Evolutionary conservation across 2,329 filamentous ascomycete genomes (phyloP).

Genomic region (Epichloe coenophiala): DNA sequence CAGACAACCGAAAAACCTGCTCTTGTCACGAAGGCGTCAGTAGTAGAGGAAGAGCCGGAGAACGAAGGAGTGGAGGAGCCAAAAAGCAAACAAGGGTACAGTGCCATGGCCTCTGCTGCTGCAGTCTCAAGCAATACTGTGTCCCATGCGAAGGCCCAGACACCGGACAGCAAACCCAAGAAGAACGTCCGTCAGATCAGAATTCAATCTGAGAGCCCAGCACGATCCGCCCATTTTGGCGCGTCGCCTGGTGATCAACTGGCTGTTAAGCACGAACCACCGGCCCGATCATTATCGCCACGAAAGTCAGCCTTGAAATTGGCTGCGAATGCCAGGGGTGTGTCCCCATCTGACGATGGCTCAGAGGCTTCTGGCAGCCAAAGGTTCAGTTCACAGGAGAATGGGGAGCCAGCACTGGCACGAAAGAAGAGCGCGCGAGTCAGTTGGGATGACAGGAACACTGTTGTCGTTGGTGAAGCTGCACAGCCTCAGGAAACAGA

Average conservation of each 20-base stretch:
- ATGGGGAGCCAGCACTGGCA: constrained; percentile 23
- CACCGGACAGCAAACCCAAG: constrained; percentile 2
- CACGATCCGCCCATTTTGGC: constrained; percentile 54
- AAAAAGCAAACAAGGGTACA: constrained; percentile 5
- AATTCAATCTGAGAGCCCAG: constrained; percentile 46
- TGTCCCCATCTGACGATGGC: constrained; percentile 35
- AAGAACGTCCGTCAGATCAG: constrained; percentile 16
- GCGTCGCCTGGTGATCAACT: constrained; percentile 36
- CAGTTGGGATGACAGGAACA: constrained; percentile 63
- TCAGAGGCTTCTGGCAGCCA: constrained; percentile 28
- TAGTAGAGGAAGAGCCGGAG: constrained; percentile 32
- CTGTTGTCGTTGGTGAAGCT: constrained; percentile 38
- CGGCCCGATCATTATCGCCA: constrained; percentile 57
- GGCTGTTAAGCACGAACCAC: constrained; percentile 52
- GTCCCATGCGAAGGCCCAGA: not conserved
- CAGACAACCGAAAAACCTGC: not conserved
- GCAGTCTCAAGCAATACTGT: constrained; percentile 10
- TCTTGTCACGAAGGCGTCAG: constrained; percentile 26
- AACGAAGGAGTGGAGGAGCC: constrained; percentile 21
- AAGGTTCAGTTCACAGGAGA: constrained; percentile 11
- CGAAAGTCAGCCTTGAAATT: constrained; percentile 67
- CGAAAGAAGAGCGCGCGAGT: constrained; percentile 57
- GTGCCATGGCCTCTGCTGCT: constrained; percentile 16
- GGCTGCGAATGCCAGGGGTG: constrained; percentile 33
- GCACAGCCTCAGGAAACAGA: constrained; percentile 23